Evolutionary conservation across 805 yeast genomes (phyloP).

Genomic region (Candida alai): DNA sequence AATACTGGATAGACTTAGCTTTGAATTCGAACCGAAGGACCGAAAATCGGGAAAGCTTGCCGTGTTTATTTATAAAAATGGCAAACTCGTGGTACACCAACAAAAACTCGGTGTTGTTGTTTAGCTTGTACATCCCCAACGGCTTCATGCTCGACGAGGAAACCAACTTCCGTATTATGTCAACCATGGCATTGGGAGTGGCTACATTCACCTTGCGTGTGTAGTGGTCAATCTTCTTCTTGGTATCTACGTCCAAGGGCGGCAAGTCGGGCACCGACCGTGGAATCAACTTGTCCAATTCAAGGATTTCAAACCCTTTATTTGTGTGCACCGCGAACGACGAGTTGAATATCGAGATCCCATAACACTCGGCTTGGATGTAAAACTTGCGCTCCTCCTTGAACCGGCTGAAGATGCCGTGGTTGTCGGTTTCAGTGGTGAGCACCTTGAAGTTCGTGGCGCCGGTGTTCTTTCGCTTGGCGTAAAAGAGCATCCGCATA

Average conservation of each 20-base stretch:
- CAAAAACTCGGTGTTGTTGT: conserved; percentile 49
- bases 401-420: conserved; percentile 40
- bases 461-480: conserved; percentile 48
- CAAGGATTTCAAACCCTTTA: conserved; percentile 63
- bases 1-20: conserved; percentile 33
- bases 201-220: conserved; percentile 14
- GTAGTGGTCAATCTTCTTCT: conserved; percentile 26
- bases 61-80: conserved; percentile 57
- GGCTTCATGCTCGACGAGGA: conserved; percentile 45
- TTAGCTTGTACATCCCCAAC: conserved; percentile 60
- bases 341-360: conserved; percentile 59
- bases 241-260: conserved; percentile 9
- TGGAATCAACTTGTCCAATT: conserved; percentile 54
- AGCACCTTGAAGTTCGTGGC: conserved; percentile 53
- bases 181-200: conserved; percentile 23
- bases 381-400: conserved; percentile 42
- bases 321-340: conserved; percentile 64
- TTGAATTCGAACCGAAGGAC: conserved; percentile 41
- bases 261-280: conserved; percentile 56
- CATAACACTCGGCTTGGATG: conserved; percentile 53
- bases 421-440: conserved; percentile 53
- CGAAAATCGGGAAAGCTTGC: conserved; percentile 45
- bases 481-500: conserved; percentile 52
- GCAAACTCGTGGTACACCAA: conserved; percentile 71
- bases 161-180: conserved; percentile 37